These are phyloP conservation scores for Candida wancherniae DNA, from an alignment of 805 yeast genomes.

Conservation along the genomic window DNA sequence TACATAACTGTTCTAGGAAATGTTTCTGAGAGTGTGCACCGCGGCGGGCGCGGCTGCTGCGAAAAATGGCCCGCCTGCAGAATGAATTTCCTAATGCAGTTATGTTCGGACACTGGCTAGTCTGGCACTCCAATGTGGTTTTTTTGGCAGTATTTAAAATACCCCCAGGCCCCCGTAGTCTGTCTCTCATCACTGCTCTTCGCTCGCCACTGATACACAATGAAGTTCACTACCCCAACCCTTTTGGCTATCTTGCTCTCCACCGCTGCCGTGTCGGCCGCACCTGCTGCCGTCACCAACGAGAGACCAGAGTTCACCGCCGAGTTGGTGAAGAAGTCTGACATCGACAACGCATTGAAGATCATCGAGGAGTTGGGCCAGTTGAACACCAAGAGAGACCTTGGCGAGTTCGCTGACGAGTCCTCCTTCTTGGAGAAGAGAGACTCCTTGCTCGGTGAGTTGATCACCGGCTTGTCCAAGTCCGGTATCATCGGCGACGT, in stretches of 20 bases:
- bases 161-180: too few relatives aligned
- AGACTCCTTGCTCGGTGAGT: slow-evolving; percentile 31
- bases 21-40: background rate
- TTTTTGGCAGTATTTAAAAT: too few relatives aligned
- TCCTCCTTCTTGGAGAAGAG: slow-evolving; percentile 26
- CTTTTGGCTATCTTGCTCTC: slow-evolving; percentile 38
- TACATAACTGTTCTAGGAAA: background rate
- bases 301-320: too few relatives aligned
- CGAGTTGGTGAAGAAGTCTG: slow-evolving; percentile 31
- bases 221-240: slow-evolving; percentile 40
- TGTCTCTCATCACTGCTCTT: background rate
- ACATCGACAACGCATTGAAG: slow-evolving; percentile 29
- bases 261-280: slow-evolving; percentile 33
- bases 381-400: slow-evolving; percentile 35
- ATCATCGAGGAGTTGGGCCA: slow-evolving; percentile 30
- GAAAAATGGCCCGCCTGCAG: background rate
- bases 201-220: too few relatives aligned
- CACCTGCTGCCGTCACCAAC: slow-evolving; percentile 21
- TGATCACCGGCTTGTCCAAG: slow-evolving; percentile 31
- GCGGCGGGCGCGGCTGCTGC: slow-evolving; percentile 7
- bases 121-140: too few relatives aligned
- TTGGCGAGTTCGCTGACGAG: slow-evolving; percentile 25
- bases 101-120: too few relatives aligned
- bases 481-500: slow-evolving; percentile 38
- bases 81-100: slow-evolving; percentile 5